Percentiles rank a stretch among this genome's conserved stretches.
phyloP scores from a whole-genome alignment of 2,329 filamentous ascomycete species.

The Scopulariopsis brevicaulis region DNA sequence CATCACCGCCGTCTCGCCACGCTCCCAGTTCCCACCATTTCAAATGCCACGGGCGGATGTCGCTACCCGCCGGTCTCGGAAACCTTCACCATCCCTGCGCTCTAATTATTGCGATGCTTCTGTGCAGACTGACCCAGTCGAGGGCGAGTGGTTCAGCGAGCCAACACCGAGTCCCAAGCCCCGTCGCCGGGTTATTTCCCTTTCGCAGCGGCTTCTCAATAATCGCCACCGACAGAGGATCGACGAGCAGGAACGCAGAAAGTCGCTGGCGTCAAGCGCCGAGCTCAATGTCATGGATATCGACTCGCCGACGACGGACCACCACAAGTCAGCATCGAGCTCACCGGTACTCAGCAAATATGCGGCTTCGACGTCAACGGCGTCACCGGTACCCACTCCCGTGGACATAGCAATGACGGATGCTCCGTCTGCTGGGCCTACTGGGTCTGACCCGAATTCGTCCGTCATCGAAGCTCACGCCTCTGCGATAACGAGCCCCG shows the following conservation, averaged over 20 bases:
- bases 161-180: conserved; percentile 19
- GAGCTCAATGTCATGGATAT: not conserved
- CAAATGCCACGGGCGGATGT: not conserved
- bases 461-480: not conserved
- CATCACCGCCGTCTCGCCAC: conserved; percentile 17
- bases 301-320: conserved; percentile 1
- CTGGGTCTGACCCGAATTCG: not conserved
- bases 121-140: conserved; percentile 43
- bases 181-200: conserved; percentile 37
- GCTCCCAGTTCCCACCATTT: conserved; percentile 1
- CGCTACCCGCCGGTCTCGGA: not conserved
- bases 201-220: conserved; percentile 40
- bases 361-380: not conserved
- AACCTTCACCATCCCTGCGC: not conserved
- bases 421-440: not conserved
- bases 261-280: not conserved
- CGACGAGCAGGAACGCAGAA: not conserved
- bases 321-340: conserved; percentile 1
- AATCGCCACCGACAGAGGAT: conserved; percentile 21
- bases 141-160: conserved; percentile 40
- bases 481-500: not conserved
- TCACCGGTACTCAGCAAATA: conserved; percentile 1
- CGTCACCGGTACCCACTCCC: conserved; percentile 2
- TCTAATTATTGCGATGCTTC: conserved; percentile 34
- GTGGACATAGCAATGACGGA: not conserved